Base-by-base conservation (phyloP, 2,329 filamentous ascomycete species). In the Huntiella moniliformis region DNA sequence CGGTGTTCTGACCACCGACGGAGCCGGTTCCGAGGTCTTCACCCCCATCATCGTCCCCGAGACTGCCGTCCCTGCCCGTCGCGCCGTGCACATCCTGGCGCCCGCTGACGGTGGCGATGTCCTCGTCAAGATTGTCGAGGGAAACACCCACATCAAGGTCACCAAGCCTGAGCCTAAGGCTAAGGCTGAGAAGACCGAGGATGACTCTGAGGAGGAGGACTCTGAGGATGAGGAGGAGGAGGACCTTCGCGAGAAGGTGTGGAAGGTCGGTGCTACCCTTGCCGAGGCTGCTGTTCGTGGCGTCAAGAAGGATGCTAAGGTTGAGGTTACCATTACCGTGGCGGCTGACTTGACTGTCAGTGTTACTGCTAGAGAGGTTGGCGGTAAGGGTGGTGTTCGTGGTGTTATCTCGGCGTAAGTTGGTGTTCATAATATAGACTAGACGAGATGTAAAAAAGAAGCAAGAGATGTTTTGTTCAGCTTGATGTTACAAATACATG, bases 291-390 rank as follows among this genome's bases (percentile, higher is more conserved):
- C 80, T 31, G 66, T 98, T 60, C 81, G 74, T 62, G 83, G 71
- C 50, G 74, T 92, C 54, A 88, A 88, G 76, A 86, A 88, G 67
- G 81, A 77, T 49, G 74, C 75, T 56, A 94, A 94, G 70, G 77
- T 98, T 53, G 91, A 98, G 70, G 78, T 96, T 46, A 92, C 85
- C 60, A 74, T 96, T 57, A 93, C 88, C 61, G 80, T 96, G 53
- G 74, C 72, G 46, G 79, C 75, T 18, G 86, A 96, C 59, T 67
- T 95, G 47, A 70, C 70, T 53, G 72, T 95, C 51, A 84, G 81
- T 42, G 71, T 94, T 53, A 82, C 87, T 37, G 78, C 80, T 47
- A 73, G 88, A 52, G 86, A 93, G 61, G 79, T 94, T 42, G 87
- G 88, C 52, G 82, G 76, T 50, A 88, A 93, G 68, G 81, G 81